Evolutionary conservation across 495 filamentous ascomycete genomes (phyloP).

Genomic region (Collariella sp.): DNA sequence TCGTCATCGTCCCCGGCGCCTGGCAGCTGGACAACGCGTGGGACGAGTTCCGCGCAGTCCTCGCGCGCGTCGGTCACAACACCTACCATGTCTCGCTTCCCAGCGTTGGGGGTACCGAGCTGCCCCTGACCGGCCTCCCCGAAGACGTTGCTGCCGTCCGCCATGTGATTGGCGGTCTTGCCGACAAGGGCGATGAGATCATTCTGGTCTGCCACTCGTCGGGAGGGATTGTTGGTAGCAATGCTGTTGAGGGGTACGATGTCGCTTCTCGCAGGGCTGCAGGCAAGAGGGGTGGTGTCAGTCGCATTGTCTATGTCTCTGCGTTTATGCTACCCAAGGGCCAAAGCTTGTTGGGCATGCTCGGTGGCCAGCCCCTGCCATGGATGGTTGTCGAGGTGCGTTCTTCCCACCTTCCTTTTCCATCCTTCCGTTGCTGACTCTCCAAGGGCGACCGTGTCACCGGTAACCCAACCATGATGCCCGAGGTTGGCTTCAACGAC

Average conservation of each 20-base stretch:
- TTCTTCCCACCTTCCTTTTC: background rate
- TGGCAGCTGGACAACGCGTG: background rate
- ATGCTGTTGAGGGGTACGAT: slow-evolving; percentile 2
- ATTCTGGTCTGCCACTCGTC: slow-evolving; percentile 5
- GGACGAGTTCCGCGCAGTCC: slow-evolving; percentile 6
- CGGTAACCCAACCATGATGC: slow-evolving; percentile 1
- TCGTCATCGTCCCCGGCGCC: slow-evolving; percentile 4
- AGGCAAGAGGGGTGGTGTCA: slow-evolving; percentile 3
- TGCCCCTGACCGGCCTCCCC: slow-evolving; percentile 1
- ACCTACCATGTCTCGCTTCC: background rate
- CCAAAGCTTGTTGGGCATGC: background rate
- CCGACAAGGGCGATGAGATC: slow-evolving; percentile 3
- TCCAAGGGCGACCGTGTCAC: slow-evolving; percentile 2
- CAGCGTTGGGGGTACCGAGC: slow-evolving; percentile 1
- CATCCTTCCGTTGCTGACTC: background rate
- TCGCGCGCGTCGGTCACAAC: background rate
- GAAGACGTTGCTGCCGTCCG: slow-evolving; percentile 5
- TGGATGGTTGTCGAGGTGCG: slow-evolving; percentile 5
- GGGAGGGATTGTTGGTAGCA: slow-evolving; percentile 4
- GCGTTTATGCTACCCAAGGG: slow-evolving; percentile 2
- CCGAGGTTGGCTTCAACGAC: slow-evolving; percentile 8
- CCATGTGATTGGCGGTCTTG: background rate
- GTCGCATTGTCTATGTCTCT: slow-evolving; percentile 1
- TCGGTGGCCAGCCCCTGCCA: background rate
- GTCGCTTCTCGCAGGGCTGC: background rate